These are phyloP conservation scores for Russula sp. DNA, from an alignment of 768 basidiomycete genomes.

Conservation along the genomic window DNA sequence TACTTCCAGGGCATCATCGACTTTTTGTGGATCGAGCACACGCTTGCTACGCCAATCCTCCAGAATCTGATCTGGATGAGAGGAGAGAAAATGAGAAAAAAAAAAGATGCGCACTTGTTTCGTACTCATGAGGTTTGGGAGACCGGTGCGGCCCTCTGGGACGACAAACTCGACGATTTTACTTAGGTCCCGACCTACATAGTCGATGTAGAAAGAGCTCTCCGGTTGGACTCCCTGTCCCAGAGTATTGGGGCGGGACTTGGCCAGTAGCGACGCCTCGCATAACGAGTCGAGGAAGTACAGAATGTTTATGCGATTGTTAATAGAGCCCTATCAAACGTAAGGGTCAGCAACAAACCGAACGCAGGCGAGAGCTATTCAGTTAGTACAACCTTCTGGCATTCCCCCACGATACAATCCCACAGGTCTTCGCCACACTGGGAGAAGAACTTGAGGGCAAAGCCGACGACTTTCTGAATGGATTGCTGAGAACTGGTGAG, in stretches of 20 bases:
- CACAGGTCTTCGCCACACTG: slow-evolving; percentile 87
- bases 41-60: slow-evolving; percentile 87
- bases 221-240: slow-evolving; percentile 32
- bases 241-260: slow-evolving; percentile 43
- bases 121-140: slow-evolving; percentile 81
- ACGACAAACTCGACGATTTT: slow-evolving; percentile 83
- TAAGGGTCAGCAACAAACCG: background rate
- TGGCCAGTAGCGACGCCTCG: slow-evolving; percentile 65
- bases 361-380: slow-evolving; percentile 2
- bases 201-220: slow-evolving; percentile 63
- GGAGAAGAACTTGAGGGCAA: slow-evolving; percentile 76
- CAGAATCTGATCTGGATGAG: slow-evolving; percentile 52
- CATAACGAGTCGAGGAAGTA: slow-evolving; percentile 88
- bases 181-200: slow-evolving; percentile 67
- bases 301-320: slow-evolving; percentile 88
- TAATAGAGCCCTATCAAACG: slow-evolving; percentile 54
- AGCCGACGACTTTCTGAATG: slow-evolving; percentile 81
- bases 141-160: slow-evolving; percentile 77
- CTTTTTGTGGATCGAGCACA: slow-evolving; percentile 67
- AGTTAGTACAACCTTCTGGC: slow-evolving; percentile 56
- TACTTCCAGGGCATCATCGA: slow-evolving; percentile 59
- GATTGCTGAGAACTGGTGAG: slow-evolving; percentile 68
- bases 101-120: slow-evolving; percentile 56
- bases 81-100: background rate
- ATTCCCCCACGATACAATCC: slow-evolving; percentile 90